Conservation (phyloP, 2,329 filamentous ascomycete species). For the Gremmenia infestans region DNA sequence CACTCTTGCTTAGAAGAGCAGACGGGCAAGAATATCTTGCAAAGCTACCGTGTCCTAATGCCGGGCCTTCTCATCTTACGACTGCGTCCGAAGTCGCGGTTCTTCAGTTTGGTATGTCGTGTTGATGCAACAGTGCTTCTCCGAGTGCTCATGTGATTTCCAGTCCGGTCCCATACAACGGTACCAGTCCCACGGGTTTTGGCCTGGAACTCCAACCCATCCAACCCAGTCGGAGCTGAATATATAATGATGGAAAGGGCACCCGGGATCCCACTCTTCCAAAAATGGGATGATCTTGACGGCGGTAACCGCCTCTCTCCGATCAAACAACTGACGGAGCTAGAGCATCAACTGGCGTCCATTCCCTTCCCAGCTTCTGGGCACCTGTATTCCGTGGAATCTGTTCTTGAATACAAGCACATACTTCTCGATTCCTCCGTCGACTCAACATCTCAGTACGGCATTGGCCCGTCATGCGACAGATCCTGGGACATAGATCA, state of each 20-base stretch:
- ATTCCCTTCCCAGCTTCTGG: slow-evolving; percentile 25
- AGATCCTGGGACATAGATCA: no score
- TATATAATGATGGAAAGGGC: slow-evolving; percentile 38
- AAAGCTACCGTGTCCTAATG: slow-evolving; percentile 3
- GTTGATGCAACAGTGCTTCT: slow-evolving; percentile 5
- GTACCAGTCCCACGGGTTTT: slow-evolving; percentile 38
- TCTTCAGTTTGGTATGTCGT: slow-evolving; percentile 1
- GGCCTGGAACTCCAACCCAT: slow-evolving; percentile 36
- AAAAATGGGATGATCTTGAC: slow-evolving; percentile 23
- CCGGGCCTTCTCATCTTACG: slow-evolving; percentile 2
- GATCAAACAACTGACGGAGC: slow-evolving; percentile 30
- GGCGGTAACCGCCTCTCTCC: slow-evolving; percentile 24
- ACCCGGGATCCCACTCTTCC: slow-evolving; percentile 27
- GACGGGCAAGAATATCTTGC: slow-evolving; percentile 5
- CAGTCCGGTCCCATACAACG: slow-evolving; percentile 14
- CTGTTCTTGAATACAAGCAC: no score
- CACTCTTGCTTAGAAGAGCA: slow-evolving; percentile 6
- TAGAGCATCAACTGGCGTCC: slow-evolving; percentile 32
- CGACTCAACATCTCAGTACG: no score
- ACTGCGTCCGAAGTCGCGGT: slow-evolving; percentile 10
- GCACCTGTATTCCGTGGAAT: background rate
- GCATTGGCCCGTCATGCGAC: no score
- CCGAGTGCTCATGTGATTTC: background rate
- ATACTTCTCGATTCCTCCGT: no score
- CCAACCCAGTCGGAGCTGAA: slow-evolving; percentile 31